Base-by-base conservation (phyloP, 1,284 basidiomycete genomes). In the Trichosporon coremiiforme region DNA sequence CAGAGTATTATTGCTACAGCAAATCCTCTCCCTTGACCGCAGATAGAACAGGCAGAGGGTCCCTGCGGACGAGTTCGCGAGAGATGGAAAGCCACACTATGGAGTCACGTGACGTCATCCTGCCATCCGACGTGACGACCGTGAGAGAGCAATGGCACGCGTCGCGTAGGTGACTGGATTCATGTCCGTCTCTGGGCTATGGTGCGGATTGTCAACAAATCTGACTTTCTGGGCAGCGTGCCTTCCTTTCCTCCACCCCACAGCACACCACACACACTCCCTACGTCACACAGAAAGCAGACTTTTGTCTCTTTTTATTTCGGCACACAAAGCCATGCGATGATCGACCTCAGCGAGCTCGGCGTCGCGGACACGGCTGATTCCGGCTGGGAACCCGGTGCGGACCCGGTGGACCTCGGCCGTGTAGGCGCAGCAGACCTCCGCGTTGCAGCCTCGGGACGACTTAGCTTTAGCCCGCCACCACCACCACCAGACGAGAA, bases 131-230 rank as follows among this genome's bases (percentile, higher is more conserved):
- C 9, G 3, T 22, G 12, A 12, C 29, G 10, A 57, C 25, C 57
- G 57, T 62, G 57, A 29, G 57, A 35, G 20, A 62, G 29, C 17
- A 57, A 1, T 31, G 53, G 25, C 31, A 35, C 57, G 57, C 57
- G 57, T 62, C 57, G 57, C 29, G 57, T 62, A 35, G 29, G 5
- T 62, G 57, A 62, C 57, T 62, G 57, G 57, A 62, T 62, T 10
- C 57, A 62, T 62, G 29, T 35, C n/a, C 50, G n/a, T 9, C 50
- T 22, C 6, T 25, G 36, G 2, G 20, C 15, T 17, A 25, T 25
- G n/a, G 47, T 50, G 17, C 50, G 50, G 50, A 53, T 53, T 53
- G 50, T 53, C 50, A 53, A 53, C 50, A 53, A 53, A 53, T 53
- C 50, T 25, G 22, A 17, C 50, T 22, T 20, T 53, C 45, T 17